Base-by-base conservation (phyloP, 176 grass and related monocot species). In the Triticum timopheevii region DNA sequence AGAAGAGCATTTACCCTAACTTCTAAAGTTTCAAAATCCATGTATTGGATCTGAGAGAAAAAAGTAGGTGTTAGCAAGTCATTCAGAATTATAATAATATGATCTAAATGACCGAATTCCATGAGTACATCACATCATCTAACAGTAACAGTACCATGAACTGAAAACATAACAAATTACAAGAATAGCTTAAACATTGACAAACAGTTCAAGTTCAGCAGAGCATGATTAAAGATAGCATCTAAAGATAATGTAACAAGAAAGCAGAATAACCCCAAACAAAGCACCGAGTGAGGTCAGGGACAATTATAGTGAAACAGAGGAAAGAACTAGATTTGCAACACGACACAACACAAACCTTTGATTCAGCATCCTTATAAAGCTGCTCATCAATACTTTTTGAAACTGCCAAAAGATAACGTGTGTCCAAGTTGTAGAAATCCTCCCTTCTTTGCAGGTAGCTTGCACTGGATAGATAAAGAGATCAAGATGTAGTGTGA, bases 291-390 rank as follows among this genome's bases (percentile, higher is more conserved):
- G 56, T 22, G 56, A 59, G 56, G 7, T 59, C 56, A 22, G 20
- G 56, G 56, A 59, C 19, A 59, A 52, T 19, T 76, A 20, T 3
- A 76, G 13, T 30, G 25, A 31, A 76, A 52, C 44, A 16, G 73
- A 76, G 24, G 44, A 45, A 50, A 50, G 24, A 33, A 72, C 39
- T 36, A 17, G 28, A 80, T 62, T 47, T 74, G 35, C 68, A 84
- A 62, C 47, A 84, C 31, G 35, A 91, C 59, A 63, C 6, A 87
- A 75, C 49, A 81, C 81, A 82, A 81, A 91, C 89, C 85, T 38
- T 24, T 31, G 76, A 35, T 78, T 47, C 69, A 52, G 89, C 76
- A 2, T 62, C 52, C 23, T n/a, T 31, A 63, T 24, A 81, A 83
- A 91, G 85, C 10, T 76, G 31, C 35, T 76, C 68, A 13, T 91